Percentiles rank a stretch among this genome's conserved stretches.
These are phyloP conservation scores for Mentha longifolia DNA, from an alignment of 257 asterid species.

Conservation along the genomic window DNA sequence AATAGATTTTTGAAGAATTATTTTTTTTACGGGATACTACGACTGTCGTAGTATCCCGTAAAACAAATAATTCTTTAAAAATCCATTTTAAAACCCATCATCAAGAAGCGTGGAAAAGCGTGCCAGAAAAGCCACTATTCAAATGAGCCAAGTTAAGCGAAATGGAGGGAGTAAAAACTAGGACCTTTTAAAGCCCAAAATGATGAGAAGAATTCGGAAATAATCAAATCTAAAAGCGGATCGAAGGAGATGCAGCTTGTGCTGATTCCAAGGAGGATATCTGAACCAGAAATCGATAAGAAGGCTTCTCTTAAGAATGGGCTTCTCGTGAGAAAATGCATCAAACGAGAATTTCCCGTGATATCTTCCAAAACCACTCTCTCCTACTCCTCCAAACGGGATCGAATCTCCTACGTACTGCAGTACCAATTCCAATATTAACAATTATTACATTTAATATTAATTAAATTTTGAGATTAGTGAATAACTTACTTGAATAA, in stretches of 20 bases:
- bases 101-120: no score
- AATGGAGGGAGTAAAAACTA: no score
- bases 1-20: no score
- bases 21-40: no score
- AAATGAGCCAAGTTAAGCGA: no score
- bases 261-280: constrained; percentile 82
- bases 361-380: constrained; percentile 73
- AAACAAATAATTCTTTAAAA: no score
- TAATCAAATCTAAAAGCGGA: constrained; percentile 60
- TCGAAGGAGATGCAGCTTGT: constrained; percentile 56
- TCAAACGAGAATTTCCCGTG: constrained; percentile 87
- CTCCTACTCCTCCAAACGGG: constrained; percentile 93
- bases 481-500: constrained; percentile 57
- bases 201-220: constrained; percentile 53
- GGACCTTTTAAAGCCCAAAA: constrained; percentile 60
- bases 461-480: background rate
- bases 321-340: constrained; percentile 69
- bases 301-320: constrained; percentile 43
- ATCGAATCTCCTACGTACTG: constrained; percentile 70
- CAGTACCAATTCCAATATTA: constrained; percentile 3
- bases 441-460: no score
- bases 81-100: no score
- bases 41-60: no score
- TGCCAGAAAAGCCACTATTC: no score
- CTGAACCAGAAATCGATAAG: constrained; percentile 73